Percentiles rank a stretch among this genome's conserved stretches.
Evolutionary conservation across 2,329 filamentous ascomycete species (phyloP).

Genomic region (Dactylellina drechsleri): DNA sequence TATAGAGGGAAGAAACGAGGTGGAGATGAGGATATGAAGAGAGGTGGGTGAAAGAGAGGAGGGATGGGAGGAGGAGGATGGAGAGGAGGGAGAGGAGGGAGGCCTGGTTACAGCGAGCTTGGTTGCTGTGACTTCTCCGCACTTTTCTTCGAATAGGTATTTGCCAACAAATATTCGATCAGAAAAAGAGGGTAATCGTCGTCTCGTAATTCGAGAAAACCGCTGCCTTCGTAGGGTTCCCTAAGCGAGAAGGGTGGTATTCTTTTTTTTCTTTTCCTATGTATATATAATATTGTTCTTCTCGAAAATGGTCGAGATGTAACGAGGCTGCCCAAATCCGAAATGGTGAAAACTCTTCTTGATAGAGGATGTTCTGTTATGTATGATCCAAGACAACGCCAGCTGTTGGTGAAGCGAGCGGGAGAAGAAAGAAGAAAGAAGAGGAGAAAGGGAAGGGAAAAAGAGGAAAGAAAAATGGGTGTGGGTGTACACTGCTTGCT

Average conservation of each 20-base stretch:
- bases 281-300: neutral
- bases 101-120: constrained; percentile 53
- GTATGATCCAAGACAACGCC: constrained; percentile 53
- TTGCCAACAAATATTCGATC: constrained; percentile 55
- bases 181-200: constrained; percentile 54
- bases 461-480: constrained; percentile 39
- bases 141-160: constrained; percentile 55
- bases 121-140: constrained; percentile 54
- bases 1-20: constrained; percentile 32
- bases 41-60: constrained; percentile 17
- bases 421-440: constrained; percentile 35
- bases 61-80: constrained; percentile 28
- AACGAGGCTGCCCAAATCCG: constrained; percentile 49
- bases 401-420: constrained; percentile 53
- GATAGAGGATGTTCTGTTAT: constrained; percentile 39
- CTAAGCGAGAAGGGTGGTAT: constrained; percentile 45
- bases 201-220: constrained; percentile 51
- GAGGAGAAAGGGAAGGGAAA: constrained; percentile 28
- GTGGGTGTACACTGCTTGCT: constrained; percentile 19
- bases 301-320: constrained; percentile 37
- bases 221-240: constrained; percentile 40
- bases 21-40: constrained; percentile 7
- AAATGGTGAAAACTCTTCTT: constrained; percentile 47
- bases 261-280: constrained; percentile 26
- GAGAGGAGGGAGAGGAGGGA: constrained; percentile 49